Conservation (phyloP, 768 basidiomycete species). For the Cyathus striatus region DNA sequence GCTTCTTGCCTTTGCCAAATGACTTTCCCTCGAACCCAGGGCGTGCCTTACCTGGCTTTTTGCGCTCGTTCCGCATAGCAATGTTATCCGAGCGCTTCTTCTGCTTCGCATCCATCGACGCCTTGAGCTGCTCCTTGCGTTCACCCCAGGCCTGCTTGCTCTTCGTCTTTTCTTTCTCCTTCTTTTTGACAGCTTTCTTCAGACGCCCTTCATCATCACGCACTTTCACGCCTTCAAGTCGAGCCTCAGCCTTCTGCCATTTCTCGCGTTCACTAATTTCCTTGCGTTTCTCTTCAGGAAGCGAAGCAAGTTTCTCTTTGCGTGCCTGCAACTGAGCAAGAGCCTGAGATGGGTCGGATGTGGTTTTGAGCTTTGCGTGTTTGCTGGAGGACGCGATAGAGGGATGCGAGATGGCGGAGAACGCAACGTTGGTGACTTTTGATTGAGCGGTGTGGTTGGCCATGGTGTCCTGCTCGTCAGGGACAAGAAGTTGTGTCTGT, state of each 20-base stretch:
- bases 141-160: constrained; percentile 85
- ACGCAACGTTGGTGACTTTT: constrained; percentile 74
- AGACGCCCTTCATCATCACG: constrained; percentile 78
- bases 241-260: constrained; percentile 87
- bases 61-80: constrained; percentile 75
- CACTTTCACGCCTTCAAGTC: constrained; percentile 88
- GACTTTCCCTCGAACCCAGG: constrained; percentile 88
- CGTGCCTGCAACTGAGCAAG: constrained; percentile 73
- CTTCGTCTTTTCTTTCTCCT: constrained; percentile 86
- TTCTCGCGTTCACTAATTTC: constrained; percentile 75
- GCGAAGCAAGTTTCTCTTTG: constrained; percentile 67
- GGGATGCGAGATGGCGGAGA: constrained; percentile 54
- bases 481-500: constrained; percentile 70
- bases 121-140: constrained; percentile 72
- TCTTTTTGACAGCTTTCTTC: constrained; percentile 91
- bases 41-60: constrained; percentile 58
- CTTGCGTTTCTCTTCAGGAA: constrained; percentile 84
- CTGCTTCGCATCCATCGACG: constrained; percentile 78
- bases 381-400: constrained; percentile 50
- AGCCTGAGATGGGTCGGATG: constrained; percentile 82
- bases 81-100: constrained; percentile 93
- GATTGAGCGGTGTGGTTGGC: too few relatives aligned
- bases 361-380: constrained; percentile 52
- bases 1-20: constrained; percentile 53
- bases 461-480: too few relatives aligned